phyloP scores from a whole-genome alignment of 257 asterid species.

The Linderniella brevidens region DNA sequence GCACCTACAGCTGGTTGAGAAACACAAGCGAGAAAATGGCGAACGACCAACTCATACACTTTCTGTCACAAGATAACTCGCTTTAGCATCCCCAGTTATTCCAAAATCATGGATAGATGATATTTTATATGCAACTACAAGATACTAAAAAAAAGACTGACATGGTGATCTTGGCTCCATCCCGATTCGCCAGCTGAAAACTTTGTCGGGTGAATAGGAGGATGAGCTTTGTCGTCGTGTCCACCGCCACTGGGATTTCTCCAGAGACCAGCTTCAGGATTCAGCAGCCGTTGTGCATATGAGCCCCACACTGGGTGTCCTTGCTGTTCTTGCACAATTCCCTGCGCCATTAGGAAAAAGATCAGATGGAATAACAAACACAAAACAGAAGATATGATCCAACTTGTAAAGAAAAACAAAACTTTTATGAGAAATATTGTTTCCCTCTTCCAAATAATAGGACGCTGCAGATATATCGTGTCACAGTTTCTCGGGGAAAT shows the following conservation, averaged over 20 bases:
- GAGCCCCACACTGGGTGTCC: conserved; percentile 82
- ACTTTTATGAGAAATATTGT: background rate
- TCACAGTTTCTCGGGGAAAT: too few relatives aligned
- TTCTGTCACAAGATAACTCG: conserved; percentile 36
- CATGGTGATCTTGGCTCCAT: conserved; percentile 96
- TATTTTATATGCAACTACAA: background rate
- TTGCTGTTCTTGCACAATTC: conserved; percentile 81
- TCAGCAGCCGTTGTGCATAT: conserved; percentile 71
- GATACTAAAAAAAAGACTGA: conserved; percentile 22
- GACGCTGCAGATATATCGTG: too few relatives aligned
- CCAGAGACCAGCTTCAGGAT: conserved; percentile 81
- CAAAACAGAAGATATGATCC: too few relatives aligned
- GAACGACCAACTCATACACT: conserved; percentile 91
- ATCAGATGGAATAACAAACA: conserved; percentile 6
- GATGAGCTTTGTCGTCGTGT: conserved; percentile 97
- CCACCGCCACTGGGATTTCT: conserved; percentile 80
- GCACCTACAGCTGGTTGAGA: conserved; percentile 97
- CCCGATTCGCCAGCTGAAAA: conserved; percentile 83
- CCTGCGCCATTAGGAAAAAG: conserved; percentile 25
- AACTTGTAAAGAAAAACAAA: too few relatives aligned
- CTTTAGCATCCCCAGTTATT: conserved; percentile 10
- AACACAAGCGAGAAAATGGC: conserved; percentile 96
- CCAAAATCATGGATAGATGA: conserved; percentile 5
- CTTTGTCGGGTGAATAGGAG: conserved; percentile 97
- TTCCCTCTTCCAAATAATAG: background rate